Evolutionary conservation across 2,329 filamentous ascomycete genomes (phyloP), one percentile per base, ranked within the genome.

Genomic region (Cytospora piceicola): DNA sequence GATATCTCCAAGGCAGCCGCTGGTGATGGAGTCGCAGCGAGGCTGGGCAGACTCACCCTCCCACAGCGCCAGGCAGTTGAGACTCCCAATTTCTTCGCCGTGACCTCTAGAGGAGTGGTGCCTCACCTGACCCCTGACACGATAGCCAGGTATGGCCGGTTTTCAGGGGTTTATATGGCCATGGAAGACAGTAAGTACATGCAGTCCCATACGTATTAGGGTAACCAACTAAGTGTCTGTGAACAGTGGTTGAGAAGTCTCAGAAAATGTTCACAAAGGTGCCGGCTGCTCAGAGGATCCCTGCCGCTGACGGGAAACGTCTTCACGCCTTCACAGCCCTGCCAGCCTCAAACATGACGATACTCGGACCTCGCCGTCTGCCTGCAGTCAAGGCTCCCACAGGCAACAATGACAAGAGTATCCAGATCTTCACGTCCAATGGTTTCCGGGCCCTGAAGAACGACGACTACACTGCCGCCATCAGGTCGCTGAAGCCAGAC

Each of bases 101-200:
- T 91, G 70, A 91, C 91, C 3, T 97, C 95, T 39, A 86, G 95
- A 72, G 95, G 95, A 27, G 87, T 86, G 1, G 81, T 98, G 42
- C 93, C 95, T 60, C 95, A 99, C 79, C 79, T 99, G 69, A 91
- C 94, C 3, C 94, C 93, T 49, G 95, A 99, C 80, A 90, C 90
- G 68, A 82, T 95, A 70, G 76, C 79, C 51, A 88, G 87, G 63
- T 82, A 90, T 72, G 88, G 89, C 0, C 75, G 84, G 6, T 82
- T 96, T 66, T 80, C 81, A 32, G 91, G 90, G 30, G 83, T 92
- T 3, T 96, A 96, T 75, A 81, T 95, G 73, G 92, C 90, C 0
- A 80, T 98, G 32, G 95, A 99, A 82, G 95, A 99, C 77, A 98
- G 95, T 97, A 83, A 78, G 91, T 78, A 3, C 7, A 59, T 12